Evolutionary conservation across 2,329 filamentous ascomycete genomes (phyloP).

Genomic region (Sphaerulina vaccinii): DNA sequence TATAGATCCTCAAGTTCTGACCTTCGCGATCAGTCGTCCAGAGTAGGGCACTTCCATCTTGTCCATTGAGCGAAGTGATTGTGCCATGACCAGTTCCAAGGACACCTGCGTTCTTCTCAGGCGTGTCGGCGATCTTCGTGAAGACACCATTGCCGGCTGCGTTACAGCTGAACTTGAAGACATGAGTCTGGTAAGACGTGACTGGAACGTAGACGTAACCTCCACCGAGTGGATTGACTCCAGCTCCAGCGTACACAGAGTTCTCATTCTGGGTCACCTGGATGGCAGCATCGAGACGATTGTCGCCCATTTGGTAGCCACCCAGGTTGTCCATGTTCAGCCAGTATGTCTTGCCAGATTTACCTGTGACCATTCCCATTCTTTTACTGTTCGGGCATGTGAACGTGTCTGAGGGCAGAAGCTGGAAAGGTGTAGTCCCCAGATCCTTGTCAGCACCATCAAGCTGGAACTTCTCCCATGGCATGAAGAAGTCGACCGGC

Average conservation of each 20-base stretch:
- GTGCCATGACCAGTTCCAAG: slow-evolving; percentile 14
- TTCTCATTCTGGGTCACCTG: slow-evolving; percentile 15
- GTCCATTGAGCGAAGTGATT: slow-evolving; percentile 10
- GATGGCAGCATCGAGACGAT: slow-evolving; percentile 14
- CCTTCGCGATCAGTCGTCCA: slow-evolving; percentile 15
- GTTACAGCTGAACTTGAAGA: slow-evolving; percentile 14
- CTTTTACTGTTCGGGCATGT: slow-evolving; percentile 9
- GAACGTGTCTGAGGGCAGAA: slow-evolving; percentile 11
- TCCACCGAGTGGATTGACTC: slow-evolving; percentile 5
- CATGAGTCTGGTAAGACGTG: slow-evolving; percentile 5
- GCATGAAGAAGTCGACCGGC: slow-evolving; percentile 17
- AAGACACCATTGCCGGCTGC: slow-evolving; percentile 3
- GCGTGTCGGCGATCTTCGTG: slow-evolving; percentile 1
- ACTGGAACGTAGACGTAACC: slow-evolving; percentile 12
- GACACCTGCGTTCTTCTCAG: slow-evolving; percentile 11
- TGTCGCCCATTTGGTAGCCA: slow-evolving; percentile 14
- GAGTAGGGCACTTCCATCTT: slow-evolving; percentile 1
- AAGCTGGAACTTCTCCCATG: slow-evolving; percentile 13
- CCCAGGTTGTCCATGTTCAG: slow-evolving; percentile 11
- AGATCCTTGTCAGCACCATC: slow-evolving; percentile 16
- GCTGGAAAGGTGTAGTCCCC: slow-evolving; percentile 13
- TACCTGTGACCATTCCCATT: slow-evolving; percentile 16
- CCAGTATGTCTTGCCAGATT: slow-evolving; percentile 14
- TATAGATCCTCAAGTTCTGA: slow-evolving; percentile 11
- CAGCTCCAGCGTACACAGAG: slow-evolving; percentile 10